A percentile compares a stretch with the other conserved stretches of the same genome.
Evolutionary conservation across 306 rosid species (phyloP).

Genomic region (Begonia fuchsioides): DNA sequence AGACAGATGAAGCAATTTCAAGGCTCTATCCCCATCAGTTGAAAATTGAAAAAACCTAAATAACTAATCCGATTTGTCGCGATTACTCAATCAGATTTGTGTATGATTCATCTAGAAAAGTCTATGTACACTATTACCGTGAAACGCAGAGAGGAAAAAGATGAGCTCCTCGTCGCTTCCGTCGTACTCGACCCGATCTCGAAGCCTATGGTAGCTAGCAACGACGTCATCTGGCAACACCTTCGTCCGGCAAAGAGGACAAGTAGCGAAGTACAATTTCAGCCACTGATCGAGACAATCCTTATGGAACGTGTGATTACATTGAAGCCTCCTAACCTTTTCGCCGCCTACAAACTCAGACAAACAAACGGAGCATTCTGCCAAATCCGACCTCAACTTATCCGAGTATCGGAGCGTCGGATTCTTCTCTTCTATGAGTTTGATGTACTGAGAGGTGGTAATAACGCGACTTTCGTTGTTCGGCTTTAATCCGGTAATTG

Average conservation of each 20-base stretch:
- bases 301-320: conserved; percentile 75
- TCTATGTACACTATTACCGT: conserved; percentile 38
- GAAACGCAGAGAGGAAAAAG: too few relatives aligned
- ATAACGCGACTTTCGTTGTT: conserved; percentile 25
- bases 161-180: too few relatives aligned
- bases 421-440: too few relatives aligned
- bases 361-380: too few relatives aligned
- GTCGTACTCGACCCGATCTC: conserved; percentile 44
- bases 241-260: too few relatives aligned
- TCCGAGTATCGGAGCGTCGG: too few relatives aligned
- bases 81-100: not conserved
- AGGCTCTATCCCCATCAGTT: too few relatives aligned
- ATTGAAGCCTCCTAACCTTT: conserved; percentile 41
- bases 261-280: too few relatives aligned
- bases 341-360: conserved; percentile 81
- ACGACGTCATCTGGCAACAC: conserved; percentile 62
- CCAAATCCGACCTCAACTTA: too few relatives aligned
- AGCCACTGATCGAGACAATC: too few relatives aligned
- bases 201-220: conserved; percentile 30
- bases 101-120: conserved; percentile 19
- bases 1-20: too few relatives aligned
- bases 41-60: too few relatives aligned
- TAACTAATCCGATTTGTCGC: not conserved
- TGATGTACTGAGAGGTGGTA: conserved; percentile 46
- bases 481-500: conserved; percentile 24